Base-by-base conservation (phyloP, 768 basidiomycete genomes). In the Lactarius quietus region DNA sequence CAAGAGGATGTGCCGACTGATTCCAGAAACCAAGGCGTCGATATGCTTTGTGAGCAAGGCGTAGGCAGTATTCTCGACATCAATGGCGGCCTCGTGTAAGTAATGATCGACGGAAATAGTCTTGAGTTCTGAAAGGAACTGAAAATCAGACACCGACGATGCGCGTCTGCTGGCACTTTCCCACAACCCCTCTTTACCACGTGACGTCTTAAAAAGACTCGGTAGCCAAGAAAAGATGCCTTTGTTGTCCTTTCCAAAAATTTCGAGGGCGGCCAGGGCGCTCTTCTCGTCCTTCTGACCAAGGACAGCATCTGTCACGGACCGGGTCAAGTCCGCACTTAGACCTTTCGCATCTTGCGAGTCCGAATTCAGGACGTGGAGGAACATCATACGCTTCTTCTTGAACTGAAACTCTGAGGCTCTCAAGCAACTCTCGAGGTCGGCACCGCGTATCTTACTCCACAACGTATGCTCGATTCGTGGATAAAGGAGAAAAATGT, bases 71-170 rank as follows among this genome's bases (percentile, higher is more conserved):
- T 6, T 17, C 4, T 41, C 48, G 3, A 36, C 63, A 2, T 55
- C 39, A 5, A 28, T 8, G 2, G 64, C 55, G 5, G 58, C 35
- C 0, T 59, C 38, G 9, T 52, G 26, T 17, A 51, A 23, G 23
- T 51, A 29, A 17, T 63, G 48, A 5, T 45, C 41, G 17, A 8
- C 7, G 1, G 41, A 51, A n/a, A 64, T 39, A 14, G 57, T 26
- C 12, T 33, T 14, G 9, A 65, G 48, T 1, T 20, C 18, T 2
- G 51, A 45, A 3, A 70, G 51, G 39, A 70, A 70, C 1, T 14
- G 36, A 6, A 20, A 14, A 38, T 70, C 62, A 6, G 48, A 23
- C 18, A 62, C 52, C 4, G 12, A 12, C 9, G 0, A 8, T 1
- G 54, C 62, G 29, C 18, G 31, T 35, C 39, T 51, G 23, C 45